Evolutionary conservation across 164 flowering plant genomes (phyloP), one percentile per base, ranked within the genome.

Genomic region (Malania oleifera): DNA sequence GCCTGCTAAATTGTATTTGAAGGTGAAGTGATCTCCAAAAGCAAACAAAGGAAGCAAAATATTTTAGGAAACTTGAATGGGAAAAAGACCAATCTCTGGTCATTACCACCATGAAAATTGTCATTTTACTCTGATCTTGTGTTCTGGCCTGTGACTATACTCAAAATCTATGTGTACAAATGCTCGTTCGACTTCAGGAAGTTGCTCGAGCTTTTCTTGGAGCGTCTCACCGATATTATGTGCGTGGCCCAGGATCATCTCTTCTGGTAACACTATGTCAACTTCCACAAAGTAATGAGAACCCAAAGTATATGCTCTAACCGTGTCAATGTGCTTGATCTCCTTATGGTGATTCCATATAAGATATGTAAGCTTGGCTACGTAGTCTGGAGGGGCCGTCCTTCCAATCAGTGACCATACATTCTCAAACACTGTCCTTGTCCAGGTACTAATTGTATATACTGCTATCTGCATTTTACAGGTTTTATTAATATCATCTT

Each of bases 111-210:
- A 31, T 31, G 9, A 9, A 5, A 9, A 9, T 15, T 40, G 11
- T 20, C 60, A 39, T 73, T 65, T 79, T 0, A 72, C 76, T 54
- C 63, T 75, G 52, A 40, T 44, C 59, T 80, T 80, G 77, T 88
- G 96, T 39, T 88, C 96, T 19, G 89, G 95, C 61, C 62, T 70
- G 46, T 87, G 97, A 52, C 78, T 76, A 39, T 66, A 85, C 78
- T 87, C 97, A 53, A 83, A 85, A 72, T 90, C 95, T 0, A 85
- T 67, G 46, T 87, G 92, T 23, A 87, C 97, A 52, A 90, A 90
- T 37, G 97, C 97, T 10, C 97, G 67, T 54, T 87, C 97, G 0
- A 90, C 89, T 20, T 85, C 84, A 8, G 82, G 77, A 14, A 87
- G 81, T 18, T 75, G 81, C 65, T 87, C 97, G 0, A 90, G 80